Evolutionary conservation across 225 moss, liverwort and hornwort species (phyloP).

Genomic region (Physcomitrium patens): DNA sequence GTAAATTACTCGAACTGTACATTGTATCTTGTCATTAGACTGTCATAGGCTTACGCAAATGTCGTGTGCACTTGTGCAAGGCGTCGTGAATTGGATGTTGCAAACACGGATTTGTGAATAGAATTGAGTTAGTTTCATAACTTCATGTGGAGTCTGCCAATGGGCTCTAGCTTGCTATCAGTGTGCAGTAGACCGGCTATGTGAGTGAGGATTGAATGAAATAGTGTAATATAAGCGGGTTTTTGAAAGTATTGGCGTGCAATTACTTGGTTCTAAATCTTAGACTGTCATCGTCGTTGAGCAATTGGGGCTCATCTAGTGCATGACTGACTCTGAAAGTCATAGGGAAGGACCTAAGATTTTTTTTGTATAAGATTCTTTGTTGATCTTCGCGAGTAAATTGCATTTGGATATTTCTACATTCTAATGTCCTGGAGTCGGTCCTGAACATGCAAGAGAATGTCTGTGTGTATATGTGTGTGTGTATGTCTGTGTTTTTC

Average conservation of each 20-base stretch:
- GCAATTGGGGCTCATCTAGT: conserved; percentile 15
- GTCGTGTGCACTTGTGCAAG: not conserved
- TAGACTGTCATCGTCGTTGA: not conserved
- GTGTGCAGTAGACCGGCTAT: not conserved
- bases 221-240: conserved; percentile 18
- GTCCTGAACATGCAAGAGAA: no score
- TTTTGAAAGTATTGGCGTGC: not conserved
- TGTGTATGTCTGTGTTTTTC: no score
- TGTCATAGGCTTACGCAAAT: not conserved
- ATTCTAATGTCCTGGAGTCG: no score
- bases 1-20: conserved; percentile 19
- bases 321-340: not conserved
- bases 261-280: conserved; percentile 9
- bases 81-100: not conserved
- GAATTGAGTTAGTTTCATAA: conserved; percentile 1
- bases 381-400: no score
- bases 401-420: no score
- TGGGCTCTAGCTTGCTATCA: not conserved
- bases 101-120: conserved; percentile 27
- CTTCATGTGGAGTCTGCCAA: not conserved
- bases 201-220: not conserved
- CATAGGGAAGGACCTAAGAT: not conserved
- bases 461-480: no score
- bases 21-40: not conserved
- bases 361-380: no score